Conservation (phyloP, 495 filamentous ascomycete genomes). For the Neurospora sp. region DNA sequence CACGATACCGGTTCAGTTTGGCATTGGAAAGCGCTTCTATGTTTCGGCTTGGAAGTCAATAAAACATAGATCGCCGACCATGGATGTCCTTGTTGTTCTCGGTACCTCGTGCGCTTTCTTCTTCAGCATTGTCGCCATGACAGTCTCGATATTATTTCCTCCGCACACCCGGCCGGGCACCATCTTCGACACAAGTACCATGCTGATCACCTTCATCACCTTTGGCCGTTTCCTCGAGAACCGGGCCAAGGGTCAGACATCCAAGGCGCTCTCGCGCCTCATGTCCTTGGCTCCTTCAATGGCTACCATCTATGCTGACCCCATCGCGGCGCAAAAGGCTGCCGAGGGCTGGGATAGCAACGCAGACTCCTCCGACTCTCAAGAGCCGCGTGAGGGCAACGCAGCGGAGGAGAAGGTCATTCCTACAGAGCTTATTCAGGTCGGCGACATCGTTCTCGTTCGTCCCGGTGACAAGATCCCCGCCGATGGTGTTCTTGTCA, state of each 20-base stretch:
- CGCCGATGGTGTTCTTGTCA: constrained; percentile 78
- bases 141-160: constrained; percentile 57
- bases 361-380: constrained; percentile 28
- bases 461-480: constrained; percentile 95
- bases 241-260: constrained; percentile 91
- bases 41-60: constrained; percentile 81
- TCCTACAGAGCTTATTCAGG: constrained; percentile 89
- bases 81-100: constrained; percentile 93
- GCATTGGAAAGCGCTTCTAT: constrained; percentile 90
- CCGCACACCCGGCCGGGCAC: constrained; percentile 72
- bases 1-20: constrained; percentile 92
- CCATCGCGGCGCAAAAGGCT: constrained; percentile 84
- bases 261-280: constrained; percentile 82
- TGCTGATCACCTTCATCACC: constrained; percentile 95
- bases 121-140: constrained; percentile 86
- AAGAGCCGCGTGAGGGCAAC: constrained; percentile 39
- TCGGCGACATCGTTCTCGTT: constrained; percentile 86
- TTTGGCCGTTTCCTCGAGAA: constrained; percentile 92
- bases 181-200: constrained; percentile 95
- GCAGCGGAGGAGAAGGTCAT: constrained; percentile 72
- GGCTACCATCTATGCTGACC: constrained; percentile 96
- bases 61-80: constrained; percentile 82
- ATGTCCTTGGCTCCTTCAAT: constrained; percentile 96
- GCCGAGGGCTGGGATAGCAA: constrained; percentile 62
- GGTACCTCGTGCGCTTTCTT: constrained; percentile 98